These are phyloP conservation scores for Fistulinella staudtii DNA, from an alignment of 1,284 basidiomycete species.

Conservation along the genomic window DNA sequence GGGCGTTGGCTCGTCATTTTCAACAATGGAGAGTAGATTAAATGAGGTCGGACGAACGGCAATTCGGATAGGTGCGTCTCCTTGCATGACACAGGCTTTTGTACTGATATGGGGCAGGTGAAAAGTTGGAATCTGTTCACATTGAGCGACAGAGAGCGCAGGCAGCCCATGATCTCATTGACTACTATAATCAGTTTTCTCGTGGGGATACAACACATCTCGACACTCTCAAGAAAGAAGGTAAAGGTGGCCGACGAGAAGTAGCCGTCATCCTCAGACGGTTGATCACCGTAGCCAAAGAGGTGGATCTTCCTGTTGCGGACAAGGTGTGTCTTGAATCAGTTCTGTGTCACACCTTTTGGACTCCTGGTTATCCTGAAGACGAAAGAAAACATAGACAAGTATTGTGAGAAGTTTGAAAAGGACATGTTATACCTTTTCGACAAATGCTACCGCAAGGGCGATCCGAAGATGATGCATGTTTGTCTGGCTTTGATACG, in stretches of 20 bases:
- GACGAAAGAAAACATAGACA: conserved; percentile 88
- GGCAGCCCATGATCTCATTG: conserved; percentile 91
- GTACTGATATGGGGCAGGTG: conserved; percentile 49
- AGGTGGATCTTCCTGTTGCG: conserved; percentile 81
- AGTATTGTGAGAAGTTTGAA: conserved; percentile 98
- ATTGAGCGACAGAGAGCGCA: conserved; percentile 90
- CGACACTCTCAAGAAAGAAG: conserved; percentile 82
- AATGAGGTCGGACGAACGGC: conserved; percentile 94
- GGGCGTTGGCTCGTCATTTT: conserved; percentile 81
- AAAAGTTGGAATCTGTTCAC: conserved; percentile 95
- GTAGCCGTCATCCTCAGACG: conserved; percentile 89
- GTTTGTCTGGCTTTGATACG: conserved; percentile 47
- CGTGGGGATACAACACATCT: conserved; percentile 78
- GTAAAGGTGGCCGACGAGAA: conserved; percentile 82
- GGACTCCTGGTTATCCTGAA: conserved; percentile 25
- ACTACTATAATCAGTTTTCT: conserved; percentile 92
- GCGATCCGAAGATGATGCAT: conserved; percentile 99
- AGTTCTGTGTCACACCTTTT: background rate
- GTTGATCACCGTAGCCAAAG: conserved; percentile 85
- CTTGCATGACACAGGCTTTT: conserved; percentile 7
- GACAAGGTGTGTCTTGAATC: conserved; percentile 57
- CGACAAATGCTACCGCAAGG: conserved; percentile 91
- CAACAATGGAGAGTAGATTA: conserved; percentile 83
- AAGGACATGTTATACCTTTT: conserved; percentile 98
- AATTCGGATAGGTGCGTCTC: conserved; percentile 78